Base-by-base conservation (phyloP, 2,329 filamentous ascomycete species). In the Aspergillus tubingensis region DNA sequence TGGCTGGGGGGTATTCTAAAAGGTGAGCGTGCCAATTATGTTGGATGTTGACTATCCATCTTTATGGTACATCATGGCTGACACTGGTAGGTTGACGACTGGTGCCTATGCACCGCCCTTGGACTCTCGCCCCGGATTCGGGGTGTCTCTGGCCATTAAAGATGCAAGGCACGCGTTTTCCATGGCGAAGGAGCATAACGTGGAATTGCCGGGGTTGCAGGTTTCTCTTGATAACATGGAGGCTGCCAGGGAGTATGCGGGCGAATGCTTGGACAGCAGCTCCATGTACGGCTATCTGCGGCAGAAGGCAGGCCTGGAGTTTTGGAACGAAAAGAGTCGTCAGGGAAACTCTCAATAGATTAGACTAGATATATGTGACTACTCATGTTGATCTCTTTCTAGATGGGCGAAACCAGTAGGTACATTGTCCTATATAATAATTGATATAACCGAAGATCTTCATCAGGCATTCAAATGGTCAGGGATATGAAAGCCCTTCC, bases 1-100 rank as follows among this genome's bases (percentile, higher is more conserved):
- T 80, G 19, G 70, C 76, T 3, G 76, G 77, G 5, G 75, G 76
- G 4, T 79, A 80, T 62, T 80, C 77, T 1, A 77, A 77, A 64
- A 68, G 75, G 75, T 77, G 61, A 55, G 60, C 56, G n/a, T 13
- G 32, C 11, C 11, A 13, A 5, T 13, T 5, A 15, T 13, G 11
- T 36, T 36, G 11, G 4, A 11, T 13, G 10, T 36, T 36, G 32
- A 13, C 32, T 36, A 36, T 36, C 5, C 10, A 11, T 36, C 10
- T 36, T 15, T 1, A 13, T 5, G 13, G 11, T 17, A 27, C 10
- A 13, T 1, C 15, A 19, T 19, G 11, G 39, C 27, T 32, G 23
- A 36, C 30, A 23, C 7, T 21, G 32, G 10, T 21, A 74, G 79
- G 58, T 62, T 81, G 60, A 80, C 79, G 15, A 76, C 75, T 1